Evolutionary conservation across 169 alveolate species (phyloP).

Genomic region (Toxoplasma gondii): DNA sequence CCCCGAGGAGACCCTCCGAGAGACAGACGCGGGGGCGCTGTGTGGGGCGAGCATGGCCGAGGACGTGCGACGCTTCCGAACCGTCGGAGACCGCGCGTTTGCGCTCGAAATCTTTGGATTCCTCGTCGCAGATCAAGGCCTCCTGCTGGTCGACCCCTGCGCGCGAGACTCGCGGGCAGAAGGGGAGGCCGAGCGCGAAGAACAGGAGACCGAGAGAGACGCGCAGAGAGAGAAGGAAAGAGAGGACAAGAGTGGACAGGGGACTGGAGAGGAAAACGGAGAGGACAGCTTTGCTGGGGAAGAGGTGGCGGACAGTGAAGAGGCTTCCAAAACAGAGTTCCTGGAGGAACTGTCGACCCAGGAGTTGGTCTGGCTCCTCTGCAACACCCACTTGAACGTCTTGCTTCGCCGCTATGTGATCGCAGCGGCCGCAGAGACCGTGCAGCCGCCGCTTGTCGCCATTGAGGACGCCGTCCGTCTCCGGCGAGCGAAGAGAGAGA

Average conservation of each 20-base stretch:
- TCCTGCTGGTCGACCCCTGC: background rate
- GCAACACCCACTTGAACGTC: background rate
- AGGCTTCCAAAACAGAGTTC: background rate
- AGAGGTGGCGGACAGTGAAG: background rate
- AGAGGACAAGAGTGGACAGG: background rate
- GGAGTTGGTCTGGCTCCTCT: background rate
- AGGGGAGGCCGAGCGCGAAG: background rate
- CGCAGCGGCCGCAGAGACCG: conserved; percentile 35
- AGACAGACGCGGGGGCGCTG: background rate
- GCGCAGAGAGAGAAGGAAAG: background rate
- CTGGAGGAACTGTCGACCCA: background rate
- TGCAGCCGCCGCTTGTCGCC: background rate
- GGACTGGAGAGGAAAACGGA: background rate
- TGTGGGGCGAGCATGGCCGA: background rate
- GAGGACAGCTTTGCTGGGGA: background rate
- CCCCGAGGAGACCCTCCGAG: background rate
- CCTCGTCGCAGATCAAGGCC: conserved; percentile 31
- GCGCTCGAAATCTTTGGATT: background rate
- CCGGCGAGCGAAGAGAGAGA: background rate
- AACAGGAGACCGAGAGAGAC: background rate
- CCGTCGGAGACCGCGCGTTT: conserved; percentile 22
- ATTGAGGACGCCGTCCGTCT: background rate
- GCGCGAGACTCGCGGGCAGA: background rate
- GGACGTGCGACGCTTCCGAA: background rate
- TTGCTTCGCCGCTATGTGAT: conserved; percentile 26